Evolutionary conservation across 345 rosid species (phyloP).

Genomic region (Gynandropsis gynandra): DNA sequence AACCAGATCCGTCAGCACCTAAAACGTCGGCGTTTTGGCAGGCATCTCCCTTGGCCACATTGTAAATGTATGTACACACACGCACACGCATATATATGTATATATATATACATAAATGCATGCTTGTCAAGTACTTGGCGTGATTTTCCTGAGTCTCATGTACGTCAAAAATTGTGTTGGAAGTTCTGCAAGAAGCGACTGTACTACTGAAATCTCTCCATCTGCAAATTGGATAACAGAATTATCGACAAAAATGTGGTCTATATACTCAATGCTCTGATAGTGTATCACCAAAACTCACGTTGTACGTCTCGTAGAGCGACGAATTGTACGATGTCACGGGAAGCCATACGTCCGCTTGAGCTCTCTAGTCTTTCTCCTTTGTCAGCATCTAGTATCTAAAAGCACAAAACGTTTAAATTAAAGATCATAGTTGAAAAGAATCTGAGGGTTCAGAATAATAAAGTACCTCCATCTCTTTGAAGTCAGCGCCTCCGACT

Average conservation of each 20-base stretch:
- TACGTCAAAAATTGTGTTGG: constrained; percentile 76
- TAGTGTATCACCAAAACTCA: too few species aligned
- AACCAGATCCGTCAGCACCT: too few species aligned
- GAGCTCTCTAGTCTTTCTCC: constrained; percentile 87
- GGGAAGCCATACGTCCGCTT: constrained; percentile 75
- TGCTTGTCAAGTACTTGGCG: constrained; percentile 34
- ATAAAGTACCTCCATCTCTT: constrained; percentile 98
- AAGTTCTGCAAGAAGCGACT: constrained; percentile 74
- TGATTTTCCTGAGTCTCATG: constrained; percentile 63
- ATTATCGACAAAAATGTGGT: not conserved
- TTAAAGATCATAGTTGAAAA: too few species aligned
- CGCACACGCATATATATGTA: constrained; percentile 12
- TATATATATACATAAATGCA: constrained; percentile 21
- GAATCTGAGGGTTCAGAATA: too few species aligned
- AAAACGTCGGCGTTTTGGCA: too few species aligned
- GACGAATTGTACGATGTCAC: constrained; percentile 92
- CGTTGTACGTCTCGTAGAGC: constrained; percentile 72
- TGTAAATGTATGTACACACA: too few species aligned
- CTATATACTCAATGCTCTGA: too few species aligned
- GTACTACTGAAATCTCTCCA: constrained; percentile 72
- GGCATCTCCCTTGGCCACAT: too few species aligned
- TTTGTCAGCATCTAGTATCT: constrained; percentile 85
- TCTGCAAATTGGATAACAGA: constrained; percentile 45
- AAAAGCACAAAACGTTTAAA: not conserved
- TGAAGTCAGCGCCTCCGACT: constrained; percentile 98